Base-by-base conservation (phyloP, 2,329 filamentous ascomycete genomes). In the Cadophora malorum region DNA sequence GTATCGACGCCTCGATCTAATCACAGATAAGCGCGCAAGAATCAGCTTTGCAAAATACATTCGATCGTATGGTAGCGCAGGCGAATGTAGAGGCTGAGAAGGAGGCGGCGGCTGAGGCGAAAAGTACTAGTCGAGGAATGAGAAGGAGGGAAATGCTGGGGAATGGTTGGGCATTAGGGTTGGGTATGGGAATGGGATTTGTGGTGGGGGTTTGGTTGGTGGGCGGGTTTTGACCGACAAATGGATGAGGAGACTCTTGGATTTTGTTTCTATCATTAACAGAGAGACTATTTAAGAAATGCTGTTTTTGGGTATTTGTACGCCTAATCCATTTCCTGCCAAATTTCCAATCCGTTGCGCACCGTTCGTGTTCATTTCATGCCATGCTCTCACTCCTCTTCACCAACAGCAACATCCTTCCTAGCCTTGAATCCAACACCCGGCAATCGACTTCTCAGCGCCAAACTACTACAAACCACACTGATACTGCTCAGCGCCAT, bases 401-500 rank as follows among this genome's bases (percentile, higher is more conserved):
- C 64, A 10, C 60, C 49, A 38, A 53, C 58, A 16, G 10, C 33
- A 47, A 53, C 58, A 23, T 10, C 50, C 38, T 66, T 31, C 55
- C 61, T 59, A 21, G 35, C 73, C 66, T 72, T 76, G 58, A 80
- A 81, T 8, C 80, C 80, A 10, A 81, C 23, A 19, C 76, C 70
- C 10, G 77, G 78, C 6, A 81, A 35, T n/a, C 72, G 64, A 69
- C 72, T 75, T 59, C 76, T 86, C 81, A 97, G 79, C 61, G 89
- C 84, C 75, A 97, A 80, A 81, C 91, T 95, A 78, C 93, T 97
- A 76, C 88, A 81, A 62, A 97, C 91, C 56, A 98, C 94, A 76
- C 92, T 96, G 72, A 97, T 90, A 79, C 91, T 95, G 79, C 94
- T 97, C 78, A 94, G 79, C 31, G 95, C 95, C 95, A 97, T 98